A percentile compares a stretch with the other conserved stretches of the same genome.
Conservation (phyloP, 495 filamentous ascomycete species). For the Daldinia grandis region DNA sequence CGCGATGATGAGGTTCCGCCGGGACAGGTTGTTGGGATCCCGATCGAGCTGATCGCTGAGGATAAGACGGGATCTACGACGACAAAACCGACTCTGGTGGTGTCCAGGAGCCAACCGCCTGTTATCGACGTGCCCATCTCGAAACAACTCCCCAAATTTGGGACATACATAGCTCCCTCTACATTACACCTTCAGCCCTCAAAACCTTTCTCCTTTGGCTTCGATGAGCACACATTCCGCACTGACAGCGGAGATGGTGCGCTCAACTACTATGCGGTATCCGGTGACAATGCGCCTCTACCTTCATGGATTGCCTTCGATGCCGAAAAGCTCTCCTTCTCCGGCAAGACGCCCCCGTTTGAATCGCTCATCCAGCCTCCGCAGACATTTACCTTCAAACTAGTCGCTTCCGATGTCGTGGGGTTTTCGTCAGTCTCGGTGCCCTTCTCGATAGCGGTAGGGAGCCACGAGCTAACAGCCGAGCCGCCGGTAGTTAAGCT, state of each 20-base stretch:
- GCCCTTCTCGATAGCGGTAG: conserved; percentile 74
- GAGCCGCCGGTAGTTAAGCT: conserved; percentile 63
- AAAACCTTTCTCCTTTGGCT: conserved; percentile 49
- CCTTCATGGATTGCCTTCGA: conserved; percentile 90
- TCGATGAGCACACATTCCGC: conserved; percentile 52
- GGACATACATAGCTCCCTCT: conserved; percentile 51
- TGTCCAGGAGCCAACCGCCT: conserved; percentile 60
- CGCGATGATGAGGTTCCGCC: conserved; percentile 62
- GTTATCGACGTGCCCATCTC: conserved; percentile 48
- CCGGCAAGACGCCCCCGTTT: conserved; percentile 73
- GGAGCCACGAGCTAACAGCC: conserved; percentile 71
- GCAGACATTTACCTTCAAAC: conserved; percentile 73
- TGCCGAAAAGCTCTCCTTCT: conserved; percentile 68
- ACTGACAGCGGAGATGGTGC: conserved; percentile 29
- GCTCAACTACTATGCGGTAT: conserved; percentile 77
- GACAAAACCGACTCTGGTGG: conserved; percentile 68
- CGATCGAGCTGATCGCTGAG: conserved; percentile 69
- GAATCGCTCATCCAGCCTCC: conserved; percentile 70
- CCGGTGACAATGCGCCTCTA: conserved; percentile 78
- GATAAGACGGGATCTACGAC: conserved; percentile 64
- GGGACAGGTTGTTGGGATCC: conserved; percentile 51
- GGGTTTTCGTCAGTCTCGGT: conserved; percentile 76
- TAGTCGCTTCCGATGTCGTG: conserved; percentile 81
- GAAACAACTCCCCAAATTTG: conserved; percentile 51
- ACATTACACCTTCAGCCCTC: conserved; percentile 51